A percentile compares a stretch with the other conserved stretches of the same genome.
phyloP scores from a whole-genome alignment of 305 asterid genomes.

The Rubia balearica region DNA sequence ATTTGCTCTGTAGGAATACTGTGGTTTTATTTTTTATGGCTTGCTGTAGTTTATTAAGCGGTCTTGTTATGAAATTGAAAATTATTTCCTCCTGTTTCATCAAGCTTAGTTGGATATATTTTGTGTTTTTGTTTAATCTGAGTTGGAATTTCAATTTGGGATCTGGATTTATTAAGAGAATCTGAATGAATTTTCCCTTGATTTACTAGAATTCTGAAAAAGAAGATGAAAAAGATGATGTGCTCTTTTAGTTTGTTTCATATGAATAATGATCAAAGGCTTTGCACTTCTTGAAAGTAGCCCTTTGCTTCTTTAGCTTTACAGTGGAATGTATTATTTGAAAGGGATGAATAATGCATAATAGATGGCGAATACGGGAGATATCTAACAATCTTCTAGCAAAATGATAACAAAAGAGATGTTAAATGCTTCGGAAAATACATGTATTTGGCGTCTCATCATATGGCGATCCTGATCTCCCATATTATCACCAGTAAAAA shows the following conservation, averaged over 20 bases:
- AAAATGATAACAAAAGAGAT: too few species aligned
- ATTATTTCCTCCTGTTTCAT: neutral
- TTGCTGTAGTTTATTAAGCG: neutral
- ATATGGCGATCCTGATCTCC: too few species aligned
- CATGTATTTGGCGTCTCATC: too few species aligned
- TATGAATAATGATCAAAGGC: neutral
- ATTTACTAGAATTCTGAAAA: too few species aligned
- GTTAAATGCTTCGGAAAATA: too few species aligned
- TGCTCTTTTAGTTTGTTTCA: neutral
- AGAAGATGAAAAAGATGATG: neutral
- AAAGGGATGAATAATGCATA: too few species aligned
- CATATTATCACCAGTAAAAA: too few species aligned
- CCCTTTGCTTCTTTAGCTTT: neutral
- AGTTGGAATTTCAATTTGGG: neutral
- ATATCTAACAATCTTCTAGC: too few species aligned
- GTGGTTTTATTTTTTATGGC: neutral
- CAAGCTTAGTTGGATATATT: neutral
- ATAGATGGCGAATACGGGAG: too few species aligned
- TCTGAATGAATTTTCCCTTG: neutral
- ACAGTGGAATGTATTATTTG: too few species aligned
- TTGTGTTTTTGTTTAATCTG: too few species aligned
- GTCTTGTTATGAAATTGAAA: neutral
- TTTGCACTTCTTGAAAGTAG: neutral
- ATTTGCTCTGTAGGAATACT: conserved; percentile 36
- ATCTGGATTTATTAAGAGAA: neutral